phyloP scores from a whole-genome alignment of 345 rosid genomes.

The Melastoma malabathricum region DNA sequence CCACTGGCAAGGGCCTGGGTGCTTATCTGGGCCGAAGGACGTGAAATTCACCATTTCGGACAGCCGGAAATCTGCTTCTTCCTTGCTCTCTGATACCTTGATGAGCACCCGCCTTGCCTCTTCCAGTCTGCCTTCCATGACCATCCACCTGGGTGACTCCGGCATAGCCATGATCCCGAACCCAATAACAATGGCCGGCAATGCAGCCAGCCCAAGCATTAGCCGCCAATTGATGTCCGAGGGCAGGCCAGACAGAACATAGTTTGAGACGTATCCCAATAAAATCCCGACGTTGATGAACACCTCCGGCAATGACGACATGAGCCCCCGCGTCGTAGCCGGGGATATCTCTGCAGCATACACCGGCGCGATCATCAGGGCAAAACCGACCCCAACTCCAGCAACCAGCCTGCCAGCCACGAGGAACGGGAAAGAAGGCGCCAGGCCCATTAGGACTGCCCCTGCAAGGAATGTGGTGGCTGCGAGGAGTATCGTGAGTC shows the following conservation, averaged over 20 bases:
- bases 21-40: slow-evolving; percentile 1
- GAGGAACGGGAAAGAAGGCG: slow-evolving; percentile 39
- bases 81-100: slow-evolving; percentile 25
- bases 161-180: slow-evolving; percentile 49
- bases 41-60: slow-evolving; percentile 31
- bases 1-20: slow-evolving; percentile 8
- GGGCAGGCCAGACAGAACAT: slow-evolving; percentile 38
- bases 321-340: slow-evolving; percentile 41
- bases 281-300: slow-evolving; percentile 55
- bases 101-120: slow-evolving; percentile 43
- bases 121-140: slow-evolving; percentile 30
- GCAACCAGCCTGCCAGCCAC: slow-evolving; percentile 51
- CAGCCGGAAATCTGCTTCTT: slow-evolving; percentile 42
- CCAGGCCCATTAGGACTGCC: slow-evolving; percentile 55
- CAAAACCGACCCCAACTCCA: slow-evolving; percentile 64
- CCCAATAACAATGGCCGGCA: slow-evolving; percentile 35
- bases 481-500: slow-evolving; percentile 54
- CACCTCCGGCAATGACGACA: slow-evolving; percentile 59
- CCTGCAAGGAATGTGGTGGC: slow-evolving; percentile 44
- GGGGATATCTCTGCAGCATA: slow-evolving; percentile 54
- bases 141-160: slow-evolving; percentile 71
- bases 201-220: slow-evolving; percentile 54
- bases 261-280: slow-evolving; percentile 48
- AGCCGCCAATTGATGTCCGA: slow-evolving; percentile 38
- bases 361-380: slow-evolving; percentile 56